Percentiles rank a stretch among this genome's conserved stretches.
Evolutionary conservation across 2,329 filamentous ascomycete species (phyloP).

Genomic region (Neonectria neomacrospora): DNA sequence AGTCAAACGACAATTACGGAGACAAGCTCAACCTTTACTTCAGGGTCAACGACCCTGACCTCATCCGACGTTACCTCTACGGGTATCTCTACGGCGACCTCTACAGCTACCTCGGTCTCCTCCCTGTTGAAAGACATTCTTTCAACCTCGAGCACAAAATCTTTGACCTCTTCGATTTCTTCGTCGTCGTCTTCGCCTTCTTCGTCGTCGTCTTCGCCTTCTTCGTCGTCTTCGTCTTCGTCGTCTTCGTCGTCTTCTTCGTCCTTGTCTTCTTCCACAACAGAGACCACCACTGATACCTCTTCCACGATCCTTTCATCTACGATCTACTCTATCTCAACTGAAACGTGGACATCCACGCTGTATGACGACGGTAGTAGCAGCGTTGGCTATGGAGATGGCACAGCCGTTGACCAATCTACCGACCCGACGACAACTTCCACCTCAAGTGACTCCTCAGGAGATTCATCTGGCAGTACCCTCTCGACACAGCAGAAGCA

Average conservation of each 20-base stretch:
- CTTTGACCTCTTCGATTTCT: constrained; percentile 35
- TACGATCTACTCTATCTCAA: constrained; percentile 41
- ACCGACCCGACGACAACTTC: constrained; percentile 38
- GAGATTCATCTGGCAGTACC: constrained; percentile 30
- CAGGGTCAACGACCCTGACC: constrained; percentile 26
- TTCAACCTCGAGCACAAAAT: constrained; percentile 27
- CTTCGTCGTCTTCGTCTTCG: constrained; percentile 11
- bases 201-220: constrained; percentile 25
- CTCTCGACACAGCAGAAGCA: constrained; percentile 50
- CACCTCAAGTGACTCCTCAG: constrained; percentile 30
- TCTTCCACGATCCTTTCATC: constrained; percentile 36
- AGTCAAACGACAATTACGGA: constrained; percentile 32
- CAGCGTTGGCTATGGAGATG: constrained; percentile 27
- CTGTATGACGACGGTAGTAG: constrained; percentile 33
- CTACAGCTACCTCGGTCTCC: constrained; percentile 7
- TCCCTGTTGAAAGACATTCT: constrained; percentile 26
- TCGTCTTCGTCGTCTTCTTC: constrained; percentile 12
- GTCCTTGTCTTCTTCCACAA: constrained; percentile 29
- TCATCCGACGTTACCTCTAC: constrained; percentile 29
- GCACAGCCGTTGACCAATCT: constrained; percentile 34
- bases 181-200: constrained; percentile 15
- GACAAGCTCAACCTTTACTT: constrained; percentile 31
- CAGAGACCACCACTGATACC: constrained; percentile 14
- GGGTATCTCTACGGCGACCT: too few relatives aligned
- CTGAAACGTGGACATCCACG: constrained; percentile 40